Evolutionary conservation across 768 basidiomycete species (phyloP).

Genomic region (Mycena polygramma): DNA sequence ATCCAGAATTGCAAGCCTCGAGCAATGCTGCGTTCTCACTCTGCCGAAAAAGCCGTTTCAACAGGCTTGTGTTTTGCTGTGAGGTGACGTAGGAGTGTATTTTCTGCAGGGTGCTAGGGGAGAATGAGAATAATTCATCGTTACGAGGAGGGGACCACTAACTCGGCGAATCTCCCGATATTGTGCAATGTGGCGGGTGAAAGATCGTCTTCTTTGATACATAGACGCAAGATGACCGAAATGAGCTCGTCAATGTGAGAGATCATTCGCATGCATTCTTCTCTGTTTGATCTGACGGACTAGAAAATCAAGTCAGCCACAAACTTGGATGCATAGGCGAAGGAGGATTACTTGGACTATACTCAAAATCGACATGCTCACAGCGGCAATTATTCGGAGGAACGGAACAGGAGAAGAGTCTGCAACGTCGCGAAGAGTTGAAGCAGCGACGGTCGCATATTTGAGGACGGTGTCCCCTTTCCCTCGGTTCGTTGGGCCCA

Average conservation of each 20-base stretch:
- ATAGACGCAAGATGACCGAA: constrained; percentile 20
- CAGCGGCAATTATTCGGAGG: constrained; percentile 27
- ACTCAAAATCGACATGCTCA: constrained; percentile 26
- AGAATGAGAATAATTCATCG: no score
- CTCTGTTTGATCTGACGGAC: constrained; percentile 21
- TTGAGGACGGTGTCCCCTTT: constrained; percentile 9
- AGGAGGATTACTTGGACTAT: constrained; percentile 8
- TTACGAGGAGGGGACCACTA: neutral
- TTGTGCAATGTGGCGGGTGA: constrained; percentile 17
- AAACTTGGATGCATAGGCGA: neutral
- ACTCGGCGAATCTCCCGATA: constrained; percentile 25
- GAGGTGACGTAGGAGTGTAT: constrained; percentile 1
- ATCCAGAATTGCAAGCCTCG: constrained; percentile 10
- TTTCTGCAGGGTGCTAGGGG: constrained; percentile 23
- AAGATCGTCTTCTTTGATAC: constrained; percentile 4
- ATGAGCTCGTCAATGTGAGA: constrained; percentile 22
- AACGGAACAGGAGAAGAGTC: constrained; percentile 12
- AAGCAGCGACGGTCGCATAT: constrained; percentile 22
- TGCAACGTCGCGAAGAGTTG: constrained; percentile 16
- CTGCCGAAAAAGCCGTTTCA: constrained; percentile 6
- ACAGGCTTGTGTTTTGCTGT: constrained; percentile 5
- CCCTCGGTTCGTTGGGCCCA: neutral
- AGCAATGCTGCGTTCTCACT: constrained; percentile 15
- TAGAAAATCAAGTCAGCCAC: constrained; percentile 1
- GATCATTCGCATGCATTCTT: constrained; percentile 25